These are phyloP conservation scores for Neolentinus lepideus DNA, from an alignment of 1,284 basidiomycete species.

Conservation along the genomic window DNA sequence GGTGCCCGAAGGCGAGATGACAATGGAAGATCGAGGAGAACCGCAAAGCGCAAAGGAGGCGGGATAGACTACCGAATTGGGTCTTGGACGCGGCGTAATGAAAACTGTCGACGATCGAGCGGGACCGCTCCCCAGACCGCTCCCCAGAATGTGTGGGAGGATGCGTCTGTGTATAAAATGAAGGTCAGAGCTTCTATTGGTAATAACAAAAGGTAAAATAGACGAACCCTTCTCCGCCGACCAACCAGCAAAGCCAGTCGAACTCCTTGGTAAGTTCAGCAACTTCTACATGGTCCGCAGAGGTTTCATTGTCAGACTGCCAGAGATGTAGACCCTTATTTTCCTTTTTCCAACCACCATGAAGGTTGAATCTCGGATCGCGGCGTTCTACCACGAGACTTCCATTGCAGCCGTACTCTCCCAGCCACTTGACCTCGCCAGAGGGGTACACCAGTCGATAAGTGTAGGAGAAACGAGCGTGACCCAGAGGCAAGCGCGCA, in stretches of 20 bases:
- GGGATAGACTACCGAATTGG: background rate
- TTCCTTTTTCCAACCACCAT: background rate
- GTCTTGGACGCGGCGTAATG: background rate
- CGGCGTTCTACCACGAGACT: slow-evolving; percentile 21
- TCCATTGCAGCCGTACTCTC: slow-evolving; percentile 33
- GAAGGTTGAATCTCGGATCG: slow-evolving; percentile 19
- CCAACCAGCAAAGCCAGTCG: slow-evolving; percentile 24
- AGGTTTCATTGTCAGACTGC: background rate
- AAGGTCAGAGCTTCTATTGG: background rate
- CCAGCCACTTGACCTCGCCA: slow-evolving; percentile 36
- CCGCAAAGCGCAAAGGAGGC: background rate
- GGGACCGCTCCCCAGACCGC: background rate
- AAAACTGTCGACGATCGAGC: background rate
- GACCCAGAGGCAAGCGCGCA: slow-evolving; percentile 8
- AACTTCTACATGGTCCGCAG: slow-evolving; percentile 15
- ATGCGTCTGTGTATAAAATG: slow-evolving; percentile 2
- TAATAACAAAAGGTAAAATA: background rate
- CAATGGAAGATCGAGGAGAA: background rate
- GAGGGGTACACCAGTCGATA: slow-evolving; percentile 35
- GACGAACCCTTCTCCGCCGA: slow-evolving; percentile 26
- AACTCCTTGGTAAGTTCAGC: slow-evolving; percentile 14
- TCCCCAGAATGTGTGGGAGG: slow-evolving; percentile 9
- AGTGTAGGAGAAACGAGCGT: slow-evolving; percentile 26
- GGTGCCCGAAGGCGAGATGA: background rate
- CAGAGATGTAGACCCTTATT: background rate